A percentile compares a stretch with the other conserved stretches of the same genome.
phyloP scores from a whole-genome alignment of 768 basidiomycete species.

The Phlegmacium glaucopus region DNA sequence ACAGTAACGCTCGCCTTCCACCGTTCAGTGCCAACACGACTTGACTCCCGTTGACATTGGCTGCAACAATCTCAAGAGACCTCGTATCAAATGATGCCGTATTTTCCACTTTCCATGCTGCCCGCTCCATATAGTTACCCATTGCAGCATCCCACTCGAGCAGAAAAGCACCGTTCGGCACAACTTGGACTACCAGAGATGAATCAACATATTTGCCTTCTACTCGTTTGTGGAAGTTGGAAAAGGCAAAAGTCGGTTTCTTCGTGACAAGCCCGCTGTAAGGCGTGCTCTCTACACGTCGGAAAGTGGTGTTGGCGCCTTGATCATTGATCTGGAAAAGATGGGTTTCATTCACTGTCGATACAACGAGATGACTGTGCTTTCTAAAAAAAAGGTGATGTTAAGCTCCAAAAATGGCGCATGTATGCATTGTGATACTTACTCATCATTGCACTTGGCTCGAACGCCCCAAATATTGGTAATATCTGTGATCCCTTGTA shows the following conservation, averaged over 20 bases:
- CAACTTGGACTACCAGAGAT: slow-evolving; percentile 70
- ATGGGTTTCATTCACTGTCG: slow-evolving; percentile 53
- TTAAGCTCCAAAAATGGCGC: not conserved
- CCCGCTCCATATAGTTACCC: slow-evolving; percentile 37
- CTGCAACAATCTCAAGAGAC: slow-evolving; percentile 55
- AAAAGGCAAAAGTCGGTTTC: slow-evolving; percentile 59
- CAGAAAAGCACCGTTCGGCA: slow-evolving; percentile 49
- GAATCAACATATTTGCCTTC: slow-evolving; percentile 42
- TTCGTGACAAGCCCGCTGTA: slow-evolving; percentile 42
- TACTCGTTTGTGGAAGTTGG: slow-evolving; percentile 45
- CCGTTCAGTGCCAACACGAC: slow-evolving; percentile 56
- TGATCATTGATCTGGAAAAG: slow-evolving; percentile 46
- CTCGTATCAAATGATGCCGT: slow-evolving; percentile 4
- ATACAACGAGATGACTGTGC: slow-evolving; percentile 56
- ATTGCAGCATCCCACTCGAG: slow-evolving; percentile 51
- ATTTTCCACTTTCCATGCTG: slow-evolving; percentile 31
- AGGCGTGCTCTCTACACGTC: slow-evolving; percentile 29
- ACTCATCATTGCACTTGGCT: slow-evolving; percentile 45
- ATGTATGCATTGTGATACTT: slow-evolving; percentile 20
- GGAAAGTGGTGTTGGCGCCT: slow-evolving; percentile 40
- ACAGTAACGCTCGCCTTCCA: slow-evolving; percentile 51
- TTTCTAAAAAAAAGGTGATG: slow-evolving; percentile 29
- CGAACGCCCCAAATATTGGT: slow-evolving; percentile 62
- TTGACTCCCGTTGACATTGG: slow-evolving; percentile 67
- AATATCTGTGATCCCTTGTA: slow-evolving; percentile 57